Percentiles rank a stretch among this genome's conserved stretches.
These are phyloP conservation scores for Venturia effusa DNA, from an alignment of 2,329 filamentous ascomycete species.

Conservation along the genomic window DNA sequence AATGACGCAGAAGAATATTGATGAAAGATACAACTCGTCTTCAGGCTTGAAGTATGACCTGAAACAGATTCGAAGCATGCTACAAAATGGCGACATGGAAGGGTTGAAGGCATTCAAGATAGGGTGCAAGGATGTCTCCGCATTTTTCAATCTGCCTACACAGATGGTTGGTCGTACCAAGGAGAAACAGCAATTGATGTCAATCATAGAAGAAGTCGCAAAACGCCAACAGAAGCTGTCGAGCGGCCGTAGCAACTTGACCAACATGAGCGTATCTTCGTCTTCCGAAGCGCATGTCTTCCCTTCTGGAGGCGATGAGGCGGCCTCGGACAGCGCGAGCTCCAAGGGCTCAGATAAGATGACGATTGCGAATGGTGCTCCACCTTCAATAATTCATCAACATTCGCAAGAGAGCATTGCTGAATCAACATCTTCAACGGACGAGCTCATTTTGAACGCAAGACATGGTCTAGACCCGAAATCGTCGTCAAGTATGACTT, in stretches of 20 bases:
- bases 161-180: constrained; percentile 68
- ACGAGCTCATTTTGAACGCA: not conserved
- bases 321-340: constrained; percentile 37
- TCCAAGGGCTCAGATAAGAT: constrained; percentile 40
- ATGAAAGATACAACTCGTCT: constrained; percentile 80
- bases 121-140: constrained; percentile 77
- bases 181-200: constrained; percentile 60
- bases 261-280: constrained; percentile 42
- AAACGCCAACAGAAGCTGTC: constrained; percentile 43
- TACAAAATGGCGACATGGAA: constrained; percentile 62
- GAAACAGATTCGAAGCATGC: constrained; percentile 57
- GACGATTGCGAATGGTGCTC: not conserved
- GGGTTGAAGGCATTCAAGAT: constrained; percentile 65
- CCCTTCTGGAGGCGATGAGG: constrained; percentile 38
- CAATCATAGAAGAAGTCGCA: constrained; percentile 63
- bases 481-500: not conserved
- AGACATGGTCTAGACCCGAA: not conserved
- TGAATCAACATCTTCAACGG: not conserved
- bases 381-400: not conserved
- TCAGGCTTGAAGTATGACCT: constrained; percentile 79
- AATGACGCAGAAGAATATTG: constrained; percentile 81
- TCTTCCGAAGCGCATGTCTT: constrained; percentile 38
- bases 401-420: constrained; percentile 8
- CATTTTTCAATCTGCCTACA: constrained; percentile 78
- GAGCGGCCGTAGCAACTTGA: constrained; percentile 26